These are phyloP conservation scores for Phialophora tarda DNA, from an alignment of 2,329 filamentous ascomycete species.

Conservation along the genomic window DNA sequence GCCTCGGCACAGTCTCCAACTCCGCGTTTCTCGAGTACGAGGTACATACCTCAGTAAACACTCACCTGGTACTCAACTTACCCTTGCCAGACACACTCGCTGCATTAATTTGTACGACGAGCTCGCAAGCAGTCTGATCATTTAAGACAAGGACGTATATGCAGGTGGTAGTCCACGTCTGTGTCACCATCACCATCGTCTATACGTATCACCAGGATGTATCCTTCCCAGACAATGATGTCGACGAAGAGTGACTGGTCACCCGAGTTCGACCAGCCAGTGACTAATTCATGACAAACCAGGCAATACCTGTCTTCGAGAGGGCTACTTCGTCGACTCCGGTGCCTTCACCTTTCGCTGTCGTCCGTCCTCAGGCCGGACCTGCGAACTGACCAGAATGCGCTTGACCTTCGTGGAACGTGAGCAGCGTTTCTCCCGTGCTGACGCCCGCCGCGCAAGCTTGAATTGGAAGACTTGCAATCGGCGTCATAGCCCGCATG, in stretches of 20 bases:
- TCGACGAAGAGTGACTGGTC: background rate
- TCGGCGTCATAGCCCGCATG: constrained; percentile 13
- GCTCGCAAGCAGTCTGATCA: background rate
- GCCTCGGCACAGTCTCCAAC: background rate
- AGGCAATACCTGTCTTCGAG: background rate
- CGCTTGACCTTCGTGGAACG: background rate
- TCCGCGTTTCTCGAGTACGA: background rate
- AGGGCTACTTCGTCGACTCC: background rate
- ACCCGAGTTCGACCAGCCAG: background rate
- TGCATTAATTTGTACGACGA: background rate
- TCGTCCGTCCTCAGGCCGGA: background rate
- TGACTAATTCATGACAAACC: constrained; percentile 17
- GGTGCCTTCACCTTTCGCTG: background rate
- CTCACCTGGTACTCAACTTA: background rate
- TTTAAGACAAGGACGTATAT: background rate
- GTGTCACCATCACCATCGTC: background rate
- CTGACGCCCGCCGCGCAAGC: background rate
- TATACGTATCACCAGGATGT: background rate
- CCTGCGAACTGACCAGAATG: background rate
- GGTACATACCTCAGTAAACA: too few relatives aligned
- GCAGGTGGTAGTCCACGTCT: background rate
- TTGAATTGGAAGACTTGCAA: background rate
- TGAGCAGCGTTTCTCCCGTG: background rate
- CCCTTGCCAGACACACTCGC: background rate
- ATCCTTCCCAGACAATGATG: background rate